Conservation (phyloP, 129 eudicot species). For the carrot (Daucus carota) region DH1_v3.0 NC_030382.2:53713001-53713500, state of each 20-base stretch:
- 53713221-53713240: neutral
- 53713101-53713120: slow-evolving; percentile 78
- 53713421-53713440: neutral
- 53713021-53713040: slow-evolving; percentile 63
- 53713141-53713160: slow-evolving; percentile 88
- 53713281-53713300: neutral
- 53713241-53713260: neutral
- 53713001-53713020: slow-evolving; percentile 62
- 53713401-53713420: neutral
- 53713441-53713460: slow-evolving; percentile 61
- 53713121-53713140: slow-evolving; percentile 84
- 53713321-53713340: neutral
- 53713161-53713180: slow-evolving; percentile 16
- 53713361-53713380: neutral
- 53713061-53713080: slow-evolving; percentile 77
- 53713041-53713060: slow-evolving; percentile 34
- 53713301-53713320: neutral
- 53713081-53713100: slow-evolving; percentile 60
- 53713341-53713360: neutral
- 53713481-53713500: slow-evolving; percentile 25
- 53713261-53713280: no score
- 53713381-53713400: neutral
- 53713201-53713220: neutral
- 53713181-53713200: neutral
- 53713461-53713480: slow-evolving; percentile 69